These are phyloP conservation scores for Roridomyces roridus DNA, from an alignment of 768 basidiomycete species.

Conservation along the genomic window DNA sequence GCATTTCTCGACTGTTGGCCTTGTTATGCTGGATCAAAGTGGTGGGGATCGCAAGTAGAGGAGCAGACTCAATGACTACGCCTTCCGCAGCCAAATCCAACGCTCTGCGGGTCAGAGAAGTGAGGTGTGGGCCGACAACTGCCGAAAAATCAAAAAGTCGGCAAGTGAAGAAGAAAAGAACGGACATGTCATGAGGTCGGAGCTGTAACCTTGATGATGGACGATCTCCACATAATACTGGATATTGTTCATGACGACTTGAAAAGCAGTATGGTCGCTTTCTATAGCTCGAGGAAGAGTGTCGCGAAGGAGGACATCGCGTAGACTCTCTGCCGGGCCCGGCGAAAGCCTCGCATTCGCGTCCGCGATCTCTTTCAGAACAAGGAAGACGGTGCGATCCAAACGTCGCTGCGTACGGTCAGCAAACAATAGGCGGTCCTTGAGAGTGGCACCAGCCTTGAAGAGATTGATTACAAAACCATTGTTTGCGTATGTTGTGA, in stretches of 20 bases:
- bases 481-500: slow-evolving; percentile 59
- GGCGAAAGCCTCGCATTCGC: slow-evolving; percentile 39
- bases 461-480: slow-evolving; percentile 65
- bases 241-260: slow-evolving; percentile 63
- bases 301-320: slow-evolving; percentile 63
- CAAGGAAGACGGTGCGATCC: slow-evolving; percentile 54
- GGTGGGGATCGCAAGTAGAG: slow-evolving; percentile 57
- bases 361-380: slow-evolving; percentile 55
- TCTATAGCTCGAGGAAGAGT: slow-evolving; percentile 55
- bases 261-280: slow-evolving; percentile 54
- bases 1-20: slow-evolving; percentile 59
- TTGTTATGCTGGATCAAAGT: slow-evolving; percentile 67
- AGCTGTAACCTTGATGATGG: slow-evolving; percentile 57
- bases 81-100: slow-evolving; percentile 53
- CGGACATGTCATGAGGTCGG: slow-evolving; percentile 64
- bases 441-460: slow-evolving; percentile 48
- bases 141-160: slow-evolving; percentile 12
- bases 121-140: slow-evolving; percentile 67
- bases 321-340: slow-evolving; percentile 38
- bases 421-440: too few relatives aligned
- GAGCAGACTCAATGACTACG: slow-evolving; percentile 57
- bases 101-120: slow-evolving; percentile 59
- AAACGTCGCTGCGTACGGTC: slow-evolving; percentile 48
- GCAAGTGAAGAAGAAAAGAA: background rate
- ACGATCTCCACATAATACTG: slow-evolving; percentile 62